Percentiles rank a stretch among this genome's conserved stretches.
Conservation (phyloP, 2,329 filamentous ascomycete genomes). For the Penicillium sp. region DNA sequence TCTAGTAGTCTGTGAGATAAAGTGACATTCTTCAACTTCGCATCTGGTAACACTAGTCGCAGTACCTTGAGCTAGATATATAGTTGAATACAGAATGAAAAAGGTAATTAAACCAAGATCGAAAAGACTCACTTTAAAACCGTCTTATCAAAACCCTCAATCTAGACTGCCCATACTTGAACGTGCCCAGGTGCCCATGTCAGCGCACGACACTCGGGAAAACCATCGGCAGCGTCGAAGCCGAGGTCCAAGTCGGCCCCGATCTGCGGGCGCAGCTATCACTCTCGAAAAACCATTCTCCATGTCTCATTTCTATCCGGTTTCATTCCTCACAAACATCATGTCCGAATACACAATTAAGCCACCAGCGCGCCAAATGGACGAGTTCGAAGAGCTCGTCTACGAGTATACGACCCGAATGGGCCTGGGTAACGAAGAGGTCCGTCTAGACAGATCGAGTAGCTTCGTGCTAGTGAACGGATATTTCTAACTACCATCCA, state of each 20-base stretch:
- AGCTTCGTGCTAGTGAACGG: not conserved
- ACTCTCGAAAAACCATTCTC: not conserved
- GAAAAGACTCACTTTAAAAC: not conserved
- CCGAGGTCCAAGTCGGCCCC: slow-evolving; percentile 17
- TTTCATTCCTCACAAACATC: not conserved
- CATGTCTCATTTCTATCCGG: not conserved
- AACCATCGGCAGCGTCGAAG: not conserved
- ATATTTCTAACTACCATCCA: slow-evolving; percentile 8
- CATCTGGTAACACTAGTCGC: not conserved
- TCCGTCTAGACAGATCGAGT: slow-evolving; percentile 3
- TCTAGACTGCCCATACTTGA: too few relatives aligned
- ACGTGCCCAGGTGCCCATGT: not conserved
- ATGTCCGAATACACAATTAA: slow-evolving; percentile 19
- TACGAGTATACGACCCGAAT: slow-evolving; percentile 26
- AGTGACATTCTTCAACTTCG: not conserved
- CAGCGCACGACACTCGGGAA: not conserved
- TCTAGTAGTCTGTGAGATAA: not conserved
- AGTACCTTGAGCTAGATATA: not conserved
- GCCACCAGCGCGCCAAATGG: slow-evolving; percentile 24
- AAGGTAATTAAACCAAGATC: not conserved
- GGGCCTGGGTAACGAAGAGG: slow-evolving; percentile 18
- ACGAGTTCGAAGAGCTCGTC: slow-evolving; percentile 32
- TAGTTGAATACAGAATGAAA: not conserved
- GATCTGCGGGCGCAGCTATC: too few relatives aligned
- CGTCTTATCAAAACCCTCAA: not conserved